Evolutionary conservation across 441 rosid species (phyloP), one percentile per base, ranked within the genome.

Genomic region (Eutrema salsugineum): DNA sequence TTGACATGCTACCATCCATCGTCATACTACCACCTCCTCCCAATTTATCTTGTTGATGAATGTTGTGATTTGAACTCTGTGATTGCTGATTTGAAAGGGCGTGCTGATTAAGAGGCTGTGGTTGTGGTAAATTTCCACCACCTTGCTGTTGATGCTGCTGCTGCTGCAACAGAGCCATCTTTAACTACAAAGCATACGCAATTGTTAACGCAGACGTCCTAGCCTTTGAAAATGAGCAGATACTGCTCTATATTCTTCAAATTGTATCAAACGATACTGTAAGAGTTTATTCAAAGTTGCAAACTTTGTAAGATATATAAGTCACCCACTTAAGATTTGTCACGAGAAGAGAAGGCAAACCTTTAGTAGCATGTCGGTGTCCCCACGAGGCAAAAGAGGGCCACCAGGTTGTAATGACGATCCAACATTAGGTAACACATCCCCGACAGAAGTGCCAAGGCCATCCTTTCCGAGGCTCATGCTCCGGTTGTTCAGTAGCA

Each of bases 1-100:
- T 89, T 74, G 92, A 84, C 80, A 88, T 84, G 86, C 86, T 83
- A 48, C 84, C 90, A 87, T 91, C 94, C 54, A 87, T 79, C 0
- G 81, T 77, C 33, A 83, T 81, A 79, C 87, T 81, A 61, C 86
- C 91, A 59, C 81, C 74, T 33, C 85, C 82, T 9, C 88, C 84
- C 76, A 92, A 61, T 80, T 92, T 89, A 73, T 87, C 92, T 78
- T 86, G 97, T 46, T 76, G 92, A 76, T 80, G 90, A 72, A 82
- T 67, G 71, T 77, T 83, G 56, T 82, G 85, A 76, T 79, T 87
- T 69, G 91, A 83, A 81, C 80, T 83, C 81, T 85, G 91, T 30
- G 92, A 73, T 59, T 83, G 93, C 80, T 83, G 98, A 83, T 82
- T 89, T 71, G 92, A 62, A 78, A 85, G 91, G 5, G 87, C 39